Conservation (phyloP, 768 basidiomycete species). For the Tephrocybe sp. region DNA sequence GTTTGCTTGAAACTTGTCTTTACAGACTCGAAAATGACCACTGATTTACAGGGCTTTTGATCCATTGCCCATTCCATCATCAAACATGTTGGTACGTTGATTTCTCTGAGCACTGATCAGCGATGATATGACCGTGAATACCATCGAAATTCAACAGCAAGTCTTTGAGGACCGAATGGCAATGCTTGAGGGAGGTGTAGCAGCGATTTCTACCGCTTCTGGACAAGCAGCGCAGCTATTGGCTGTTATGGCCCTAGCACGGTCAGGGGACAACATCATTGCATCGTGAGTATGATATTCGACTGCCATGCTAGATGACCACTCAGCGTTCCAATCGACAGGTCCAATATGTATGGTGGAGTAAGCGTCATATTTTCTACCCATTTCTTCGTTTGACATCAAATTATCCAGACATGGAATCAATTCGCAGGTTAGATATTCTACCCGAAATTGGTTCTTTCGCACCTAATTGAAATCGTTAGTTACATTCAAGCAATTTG, state of each 20-base stretch:
- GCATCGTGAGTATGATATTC: slow-evolving; percentile 47
- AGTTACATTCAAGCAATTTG: slow-evolving; percentile 66
- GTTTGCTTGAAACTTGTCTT: too few relatives aligned
- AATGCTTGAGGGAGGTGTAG: slow-evolving; percentile 73
- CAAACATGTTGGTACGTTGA: slow-evolving; percentile 1
- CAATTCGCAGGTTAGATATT: slow-evolving; percentile 53
- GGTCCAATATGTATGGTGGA: slow-evolving; percentile 67
- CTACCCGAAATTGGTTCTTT: background rate
- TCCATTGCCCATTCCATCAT: background rate
- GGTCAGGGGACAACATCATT: slow-evolving; percentile 74
- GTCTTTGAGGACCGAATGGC: slow-evolving; percentile 80
- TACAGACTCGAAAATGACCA: too few relatives aligned
- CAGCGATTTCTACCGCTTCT: slow-evolving; percentile 69
- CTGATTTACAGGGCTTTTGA: background rate
- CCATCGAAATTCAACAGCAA: slow-evolving; percentile 24
- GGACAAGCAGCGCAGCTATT: slow-evolving; percentile 80
- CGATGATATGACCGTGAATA: background rate
- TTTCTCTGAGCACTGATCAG: background rate
- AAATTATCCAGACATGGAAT: slow-evolving; percentile 51
- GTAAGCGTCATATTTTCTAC: background rate
- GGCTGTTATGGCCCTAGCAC: slow-evolving; percentile 57
- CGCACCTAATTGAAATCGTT: background rate
- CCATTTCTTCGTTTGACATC: background rate
- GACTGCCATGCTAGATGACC: background rate
- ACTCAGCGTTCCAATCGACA: slow-evolving; percentile 17